phyloP scores from a whole-genome alignment of 2,329 filamentous ascomycete genomes.

The Lachnellula suecica region DNA sequence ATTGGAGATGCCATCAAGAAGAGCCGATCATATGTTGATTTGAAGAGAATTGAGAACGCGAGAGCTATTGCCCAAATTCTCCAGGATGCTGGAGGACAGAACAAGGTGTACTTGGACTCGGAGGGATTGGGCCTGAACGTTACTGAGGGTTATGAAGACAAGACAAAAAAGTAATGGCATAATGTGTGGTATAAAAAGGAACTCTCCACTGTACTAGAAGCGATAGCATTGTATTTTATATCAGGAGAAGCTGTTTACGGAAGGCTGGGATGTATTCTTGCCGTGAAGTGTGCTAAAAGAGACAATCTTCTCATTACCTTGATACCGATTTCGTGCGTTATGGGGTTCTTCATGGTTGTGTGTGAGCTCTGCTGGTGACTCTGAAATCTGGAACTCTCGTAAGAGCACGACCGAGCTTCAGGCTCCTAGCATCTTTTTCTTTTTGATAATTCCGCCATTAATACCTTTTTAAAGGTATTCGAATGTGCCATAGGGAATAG shows the following conservation, averaged over 20 bases:
- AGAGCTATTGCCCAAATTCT: slow-evolving; percentile 83
- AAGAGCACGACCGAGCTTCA: too few relatives aligned
- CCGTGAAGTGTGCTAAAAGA: too few relatives aligned
- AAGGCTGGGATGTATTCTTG: too few relatives aligned
- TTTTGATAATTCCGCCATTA: too few relatives aligned
- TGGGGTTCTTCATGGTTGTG: too few relatives aligned
- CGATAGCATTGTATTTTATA: slow-evolving; percentile 31
- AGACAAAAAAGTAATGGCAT: slow-evolving; percentile 45
- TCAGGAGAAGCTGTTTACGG: slow-evolving; percentile 9
- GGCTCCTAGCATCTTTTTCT: too few relatives aligned
- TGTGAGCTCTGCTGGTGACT: too few relatives aligned
- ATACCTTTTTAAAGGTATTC: too few relatives aligned
- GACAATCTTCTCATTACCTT: too few relatives aligned
- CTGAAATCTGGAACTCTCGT: too few relatives aligned
- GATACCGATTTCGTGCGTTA: too few relatives aligned
- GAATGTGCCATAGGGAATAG: too few relatives aligned
- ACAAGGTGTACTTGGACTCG: slow-evolving; percentile 91
- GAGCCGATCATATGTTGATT: slow-evolving; percentile 92
- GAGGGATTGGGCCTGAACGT: slow-evolving; percentile 92
- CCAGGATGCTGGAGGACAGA: slow-evolving; percentile 82
- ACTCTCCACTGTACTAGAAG: slow-evolving; percentile 49
- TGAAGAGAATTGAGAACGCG: slow-evolving; percentile 98
- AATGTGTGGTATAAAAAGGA: slow-evolving; percentile 24
- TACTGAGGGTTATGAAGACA: slow-evolving; percentile 47
- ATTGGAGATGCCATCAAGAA: slow-evolving; percentile 99